These are phyloP conservation scores for Thelonectria blattea DNA, from an alignment of 2,329 filamentous ascomycete species.

Conservation along the genomic window DNA sequence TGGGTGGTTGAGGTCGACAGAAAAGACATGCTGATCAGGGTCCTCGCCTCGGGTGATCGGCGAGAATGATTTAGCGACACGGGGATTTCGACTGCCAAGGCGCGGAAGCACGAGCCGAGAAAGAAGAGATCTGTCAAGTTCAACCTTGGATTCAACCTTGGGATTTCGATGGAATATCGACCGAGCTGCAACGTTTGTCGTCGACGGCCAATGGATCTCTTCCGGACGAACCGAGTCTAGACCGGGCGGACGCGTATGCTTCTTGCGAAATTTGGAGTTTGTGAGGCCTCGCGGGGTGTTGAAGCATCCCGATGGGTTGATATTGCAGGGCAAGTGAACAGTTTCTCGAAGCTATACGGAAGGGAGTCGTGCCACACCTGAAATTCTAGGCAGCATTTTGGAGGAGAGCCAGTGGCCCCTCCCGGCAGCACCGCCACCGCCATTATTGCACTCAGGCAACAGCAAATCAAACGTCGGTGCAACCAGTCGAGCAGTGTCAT, in stretches of 20 bases:
- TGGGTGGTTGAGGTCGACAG: no score
- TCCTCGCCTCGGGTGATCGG: no score
- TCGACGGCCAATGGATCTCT: not conserved
- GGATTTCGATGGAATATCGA: not conserved
- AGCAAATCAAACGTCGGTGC: not conserved
- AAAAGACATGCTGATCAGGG: no score
- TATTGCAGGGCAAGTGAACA: not conserved
- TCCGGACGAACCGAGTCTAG: not conserved
- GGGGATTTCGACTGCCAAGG: not conserved
- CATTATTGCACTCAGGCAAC: constrained; percentile 2
- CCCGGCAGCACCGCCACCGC: constrained; percentile 1
- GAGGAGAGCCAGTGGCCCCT: not conserved
- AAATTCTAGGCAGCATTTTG: constrained; percentile 10
- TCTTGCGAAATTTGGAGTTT: not conserved
- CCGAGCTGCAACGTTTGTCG: not conserved
- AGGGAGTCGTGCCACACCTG: not conserved
- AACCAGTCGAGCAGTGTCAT: not conserved
- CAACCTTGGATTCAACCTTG: not conserved
- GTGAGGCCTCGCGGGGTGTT: not conserved
- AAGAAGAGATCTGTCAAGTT: not conserved
- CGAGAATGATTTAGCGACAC: not conserved
- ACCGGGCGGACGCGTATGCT: not conserved
- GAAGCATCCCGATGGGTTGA: not conserved
- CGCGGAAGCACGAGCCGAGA: not conserved
- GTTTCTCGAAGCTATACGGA: not conserved